Evolutionary conservation across 345 rosid genomes (phyloP).

Genomic region (Eucalyptus tenuipes): DNA sequence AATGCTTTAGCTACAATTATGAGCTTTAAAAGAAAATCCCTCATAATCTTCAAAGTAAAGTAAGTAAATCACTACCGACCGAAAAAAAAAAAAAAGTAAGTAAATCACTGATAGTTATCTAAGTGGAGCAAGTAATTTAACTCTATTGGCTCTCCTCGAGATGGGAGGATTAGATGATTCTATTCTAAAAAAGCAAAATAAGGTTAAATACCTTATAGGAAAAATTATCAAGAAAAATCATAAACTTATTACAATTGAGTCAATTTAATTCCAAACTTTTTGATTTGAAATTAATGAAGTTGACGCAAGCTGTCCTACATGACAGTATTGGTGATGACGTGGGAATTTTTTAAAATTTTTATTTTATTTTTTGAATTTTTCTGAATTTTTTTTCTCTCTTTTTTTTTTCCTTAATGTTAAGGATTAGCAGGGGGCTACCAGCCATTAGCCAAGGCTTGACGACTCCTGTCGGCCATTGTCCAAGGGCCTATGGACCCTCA

Average conservation of each 20-base stretch:
- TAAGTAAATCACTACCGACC: neutral
- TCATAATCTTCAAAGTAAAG: neutral
- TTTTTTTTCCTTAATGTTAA: neutral
- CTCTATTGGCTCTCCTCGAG: neutral
- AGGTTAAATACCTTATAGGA: neutral
- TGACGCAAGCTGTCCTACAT: rapidly evolving
- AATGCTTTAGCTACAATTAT: neutral
- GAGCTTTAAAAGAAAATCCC: neutral
- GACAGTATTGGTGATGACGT: neutral
- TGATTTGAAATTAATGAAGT: rapidly evolving
- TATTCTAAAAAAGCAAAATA: neutral
- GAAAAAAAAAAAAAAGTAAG: no score
- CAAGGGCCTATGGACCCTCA: neutral
- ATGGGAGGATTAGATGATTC: neutral
- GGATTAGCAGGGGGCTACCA: neutral
- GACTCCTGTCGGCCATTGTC: rapidly evolving
- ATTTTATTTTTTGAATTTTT: no score
- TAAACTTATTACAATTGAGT: no score
- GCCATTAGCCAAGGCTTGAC: rapidly evolving
- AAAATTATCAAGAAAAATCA: no score
- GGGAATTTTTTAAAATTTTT: no score
- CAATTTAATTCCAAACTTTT: rapidly evolving
- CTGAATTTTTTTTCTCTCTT: no score
- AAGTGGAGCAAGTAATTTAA: neutral
- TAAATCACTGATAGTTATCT: neutral